Evolutionary conservation across 768 basidiomycete species (phyloP), one percentile per base, ranked within the genome.

Genomic region (Leccinum fibrillosum): DNA sequence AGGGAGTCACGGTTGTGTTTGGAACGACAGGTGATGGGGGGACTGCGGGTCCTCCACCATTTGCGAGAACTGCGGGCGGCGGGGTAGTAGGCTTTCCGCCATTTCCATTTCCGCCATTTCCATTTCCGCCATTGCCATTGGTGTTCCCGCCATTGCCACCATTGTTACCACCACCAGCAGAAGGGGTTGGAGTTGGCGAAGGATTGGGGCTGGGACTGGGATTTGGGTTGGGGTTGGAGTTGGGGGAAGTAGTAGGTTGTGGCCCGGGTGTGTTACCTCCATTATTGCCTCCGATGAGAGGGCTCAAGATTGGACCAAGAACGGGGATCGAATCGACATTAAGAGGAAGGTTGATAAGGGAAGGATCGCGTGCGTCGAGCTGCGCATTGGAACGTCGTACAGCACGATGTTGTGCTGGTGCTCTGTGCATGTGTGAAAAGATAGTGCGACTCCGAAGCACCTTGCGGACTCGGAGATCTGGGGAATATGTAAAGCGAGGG

Each of bases 311-410:
- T 2, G 75, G 70, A n/a, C 67, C 66, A 30, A 78, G 62, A 28
- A 82, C 50, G 2, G 81, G 78, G 37, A 81, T 64, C 8, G 77
- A 72, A 56, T 35, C 8, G 23, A 56, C 7, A 26, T 53, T 7
- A 25, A 77, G 59, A 32, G 77, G 70, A 3, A 78, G 63, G 35
- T 73, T 72, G 42, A 78, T 67, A 60, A 77, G 76, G 2, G 71
- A 61, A 35, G 78, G 77, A 17, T 72, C 70, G 59, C 80, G 78
- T 50, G 69, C 71, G 10, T 74, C 64, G 34, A 76, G 67, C 25
- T 53, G 60, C 48, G 17, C 44, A 21, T 63, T 28, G 42, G 52
- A 60, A 39, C 58, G 63, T 15, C 39, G 48, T 19, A 65, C 21
- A 32, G 44, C 53, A 34, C 52, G 67, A 48, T 60, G 65, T 44